phyloP scores from a whole-genome alignment of 371 early-diverging fungal genomes.

The Mucor saturninus region DNA sequence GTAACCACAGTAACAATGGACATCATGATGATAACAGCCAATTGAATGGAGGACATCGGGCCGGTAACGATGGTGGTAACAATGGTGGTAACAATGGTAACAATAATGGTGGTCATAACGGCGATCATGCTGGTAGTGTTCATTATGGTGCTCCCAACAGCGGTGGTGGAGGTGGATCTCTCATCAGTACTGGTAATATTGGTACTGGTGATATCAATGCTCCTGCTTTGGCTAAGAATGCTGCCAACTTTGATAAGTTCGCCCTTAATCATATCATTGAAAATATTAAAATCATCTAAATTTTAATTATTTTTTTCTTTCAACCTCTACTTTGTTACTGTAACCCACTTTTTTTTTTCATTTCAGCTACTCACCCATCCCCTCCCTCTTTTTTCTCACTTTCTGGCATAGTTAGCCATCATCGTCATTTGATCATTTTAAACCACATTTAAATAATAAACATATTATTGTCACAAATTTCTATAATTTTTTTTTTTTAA shows the following conservation, averaged over 20 bases:
- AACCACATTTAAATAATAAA: too few species aligned
- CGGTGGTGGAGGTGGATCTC: neutral
- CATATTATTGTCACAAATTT: too few species aligned
- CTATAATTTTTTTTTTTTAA: too few species aligned
- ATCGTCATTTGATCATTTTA: too few species aligned
- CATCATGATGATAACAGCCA: neutral
- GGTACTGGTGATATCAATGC: constrained; percentile 2
- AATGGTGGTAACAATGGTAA: constrained; percentile 4
- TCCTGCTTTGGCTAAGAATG: neutral
- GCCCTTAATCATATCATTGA: neutral
- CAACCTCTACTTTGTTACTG: too few species aligned
- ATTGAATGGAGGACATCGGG: constrained; percentile 1
- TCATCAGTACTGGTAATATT: neutral
- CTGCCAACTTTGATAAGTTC: neutral
- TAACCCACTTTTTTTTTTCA: too few species aligned
- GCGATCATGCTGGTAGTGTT: neutral
- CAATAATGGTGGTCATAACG: constrained; percentile 1
- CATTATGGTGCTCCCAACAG: neutral
- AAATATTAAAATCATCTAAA: neutral
- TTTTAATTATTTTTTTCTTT: neutral
- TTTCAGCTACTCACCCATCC: too few species aligned
- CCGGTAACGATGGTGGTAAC: constrained; percentile 2
- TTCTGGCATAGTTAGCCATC: too few species aligned
- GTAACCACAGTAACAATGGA: neutral
- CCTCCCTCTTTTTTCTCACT: too few species aligned